Percentiles rank a stretch among this genome's conserved stretches.
Evolutionary conservation across 2,329 filamentous ascomycete species (phyloP).

Genomic region (Harringtonia lauricola): DNA sequence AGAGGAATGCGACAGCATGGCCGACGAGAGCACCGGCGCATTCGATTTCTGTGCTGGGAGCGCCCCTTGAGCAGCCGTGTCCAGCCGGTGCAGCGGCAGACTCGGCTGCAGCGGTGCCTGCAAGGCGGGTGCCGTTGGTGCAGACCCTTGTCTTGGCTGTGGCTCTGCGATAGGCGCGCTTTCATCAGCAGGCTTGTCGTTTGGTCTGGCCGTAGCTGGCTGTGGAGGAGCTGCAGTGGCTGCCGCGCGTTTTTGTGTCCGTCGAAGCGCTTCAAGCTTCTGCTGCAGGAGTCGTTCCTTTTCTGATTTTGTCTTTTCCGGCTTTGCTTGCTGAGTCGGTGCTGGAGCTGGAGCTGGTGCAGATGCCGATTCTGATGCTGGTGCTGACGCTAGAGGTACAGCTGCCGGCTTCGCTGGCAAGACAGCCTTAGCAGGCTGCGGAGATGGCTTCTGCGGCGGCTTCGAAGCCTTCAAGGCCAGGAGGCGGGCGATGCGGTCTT

Average conservation of each 20-base stretch:
- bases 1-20: neutral
- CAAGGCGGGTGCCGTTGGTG: too few species aligned
- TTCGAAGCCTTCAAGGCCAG: slow-evolving; percentile 45
- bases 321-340: slow-evolving; percentile 21
- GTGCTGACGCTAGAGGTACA: slow-evolving; percentile 11
- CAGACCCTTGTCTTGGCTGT: too few species aligned
- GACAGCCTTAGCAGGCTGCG: neutral
- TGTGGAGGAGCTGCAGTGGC: neutral
- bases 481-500: slow-evolving; percentile 65
- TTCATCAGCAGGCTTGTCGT: too few species aligned
- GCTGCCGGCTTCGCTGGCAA: slow-evolving; percentile 29
- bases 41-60: neutral
- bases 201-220: too few species aligned
- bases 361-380: neutral
- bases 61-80: neutral
- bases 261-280: slow-evolving; percentile 66
- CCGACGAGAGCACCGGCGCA: neutral
- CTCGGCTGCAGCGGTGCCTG: too few species aligned
- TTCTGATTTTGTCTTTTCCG: slow-evolving; percentile 39
- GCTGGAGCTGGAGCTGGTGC: neutral
- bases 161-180: too few species aligned
- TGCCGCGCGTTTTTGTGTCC: slow-evolving; percentile 17
- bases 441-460: neutral
- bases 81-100: too few species aligned
- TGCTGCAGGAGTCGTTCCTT: slow-evolving; percentile 65